Evolutionary conservation across 306 rosid species (phyloP).

Genomic region (Acacia confusa): DNA sequence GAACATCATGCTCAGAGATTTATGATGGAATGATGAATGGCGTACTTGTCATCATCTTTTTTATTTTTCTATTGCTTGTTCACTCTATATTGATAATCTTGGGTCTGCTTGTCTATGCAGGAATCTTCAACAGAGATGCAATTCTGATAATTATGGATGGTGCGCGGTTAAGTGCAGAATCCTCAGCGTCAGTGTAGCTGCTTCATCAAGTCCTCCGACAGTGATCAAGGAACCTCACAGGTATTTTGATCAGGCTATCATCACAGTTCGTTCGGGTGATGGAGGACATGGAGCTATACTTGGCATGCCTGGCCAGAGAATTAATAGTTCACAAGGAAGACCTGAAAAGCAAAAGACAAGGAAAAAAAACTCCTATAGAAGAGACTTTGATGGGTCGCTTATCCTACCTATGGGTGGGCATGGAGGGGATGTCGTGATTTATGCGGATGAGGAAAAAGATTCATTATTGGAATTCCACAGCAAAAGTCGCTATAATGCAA

Average conservation of each 20-base stretch:
- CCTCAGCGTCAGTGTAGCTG: not conserved
- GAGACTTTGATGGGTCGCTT: conserved; percentile 83
- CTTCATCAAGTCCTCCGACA: conserved; percentile 13
- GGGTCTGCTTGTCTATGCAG: not conserved
- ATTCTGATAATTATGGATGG: not conserved
- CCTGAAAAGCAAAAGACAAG: conserved; percentile 46
- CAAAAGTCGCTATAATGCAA: conserved; percentile 54
- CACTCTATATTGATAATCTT: not conserved
- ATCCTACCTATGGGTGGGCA: conserved; percentile 80
- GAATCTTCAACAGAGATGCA: not conserved
- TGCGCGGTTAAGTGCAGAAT: conserved; percentile 27
- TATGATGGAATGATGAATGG: not conserved
- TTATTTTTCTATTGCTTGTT: not conserved
- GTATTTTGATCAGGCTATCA: conserved; percentile 75
- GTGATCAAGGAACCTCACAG: conserved; percentile 76
- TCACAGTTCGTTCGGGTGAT: conserved; percentile 87
- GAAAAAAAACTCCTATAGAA: conserved; percentile 56
- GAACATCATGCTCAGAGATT: not conserved
- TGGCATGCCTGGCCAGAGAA: conserved; percentile 41
- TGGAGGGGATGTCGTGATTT: conserved; percentile 92
- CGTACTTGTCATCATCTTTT: not conserved
- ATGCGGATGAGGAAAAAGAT: conserved; percentile 70
- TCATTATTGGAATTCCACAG: conserved; percentile 58
- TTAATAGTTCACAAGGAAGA: conserved; percentile 37
- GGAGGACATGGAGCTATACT: conserved; percentile 88